phyloP scores from a whole-genome alignment of 2,329 filamentous ascomycete genomes.

The Nemania sp. region DNA sequence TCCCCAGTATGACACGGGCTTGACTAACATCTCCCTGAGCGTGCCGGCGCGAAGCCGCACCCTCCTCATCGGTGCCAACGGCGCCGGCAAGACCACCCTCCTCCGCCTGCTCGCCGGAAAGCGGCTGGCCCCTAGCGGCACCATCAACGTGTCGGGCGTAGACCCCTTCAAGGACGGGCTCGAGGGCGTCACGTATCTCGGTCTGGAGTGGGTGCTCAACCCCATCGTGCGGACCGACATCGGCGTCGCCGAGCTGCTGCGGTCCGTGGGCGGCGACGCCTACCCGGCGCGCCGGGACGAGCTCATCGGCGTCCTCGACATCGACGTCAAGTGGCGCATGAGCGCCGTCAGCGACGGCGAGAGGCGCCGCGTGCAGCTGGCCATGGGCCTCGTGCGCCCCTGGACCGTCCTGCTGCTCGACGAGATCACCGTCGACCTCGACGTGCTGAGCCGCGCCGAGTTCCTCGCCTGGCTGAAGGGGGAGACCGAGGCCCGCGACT shows the following conservation, averaged over 20 bases:
- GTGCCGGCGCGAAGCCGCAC: slow-evolving; percentile 85
- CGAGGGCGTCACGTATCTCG: slow-evolving; percentile 95
- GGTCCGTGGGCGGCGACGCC: slow-evolving; percentile 82
- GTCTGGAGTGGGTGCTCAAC: slow-evolving; percentile 97
- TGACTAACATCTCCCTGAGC: slow-evolving; percentile 72
- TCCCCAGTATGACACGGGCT: slow-evolving; percentile 79
- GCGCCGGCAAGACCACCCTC: slow-evolving; percentile 95
- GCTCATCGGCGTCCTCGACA: slow-evolving; percentile 84
- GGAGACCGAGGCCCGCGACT: slow-evolving; percentile 81
- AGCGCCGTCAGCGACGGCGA: slow-evolving; percentile 95
- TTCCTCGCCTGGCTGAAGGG: slow-evolving; percentile 85
- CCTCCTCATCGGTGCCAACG: slow-evolving; percentile 93
- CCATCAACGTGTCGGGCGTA: slow-evolving; percentile 77
- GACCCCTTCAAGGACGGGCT: slow-evolving; percentile 91
- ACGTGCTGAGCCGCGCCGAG: slow-evolving; percentile 80
- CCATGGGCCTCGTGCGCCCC: slow-evolving; percentile 90
- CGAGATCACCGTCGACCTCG: slow-evolving; percentile 96
- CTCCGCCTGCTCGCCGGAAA: slow-evolving; percentile 94
- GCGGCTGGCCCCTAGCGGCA: slow-evolving; percentile 78
- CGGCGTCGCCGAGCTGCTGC: slow-evolving; percentile 82
- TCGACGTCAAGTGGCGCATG: slow-evolving; percentile 92
- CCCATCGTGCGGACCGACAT: slow-evolving; percentile 95
- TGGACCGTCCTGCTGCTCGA: slow-evolving; percentile 92
- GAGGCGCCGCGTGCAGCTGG: slow-evolving; percentile 86
- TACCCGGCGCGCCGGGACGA: slow-evolving; percentile 85